A percentile compares a stretch with the other conserved stretches of the same genome.
Conservation (phyloP, 345 rosid genomes). For the Firmiana major region DNA sequence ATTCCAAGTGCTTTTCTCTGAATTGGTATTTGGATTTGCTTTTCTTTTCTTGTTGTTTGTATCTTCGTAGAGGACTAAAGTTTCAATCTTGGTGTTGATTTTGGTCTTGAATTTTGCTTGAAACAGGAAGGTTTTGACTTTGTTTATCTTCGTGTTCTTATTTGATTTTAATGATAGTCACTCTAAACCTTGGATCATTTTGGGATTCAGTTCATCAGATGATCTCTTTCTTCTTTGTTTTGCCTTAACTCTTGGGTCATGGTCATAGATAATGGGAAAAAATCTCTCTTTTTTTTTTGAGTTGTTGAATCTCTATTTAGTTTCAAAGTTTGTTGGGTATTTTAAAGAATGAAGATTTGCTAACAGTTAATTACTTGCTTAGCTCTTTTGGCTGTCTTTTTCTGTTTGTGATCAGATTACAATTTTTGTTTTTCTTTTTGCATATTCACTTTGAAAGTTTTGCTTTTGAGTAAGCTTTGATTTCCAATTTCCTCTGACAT, state of each 20-base stretch:
- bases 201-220: not conserved
- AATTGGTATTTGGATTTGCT: not conserved
- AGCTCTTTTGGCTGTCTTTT: not conserved
- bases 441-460: not conserved
- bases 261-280: not conserved
- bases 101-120: not conserved
- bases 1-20: not conserved
- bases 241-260: not conserved
- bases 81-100: not conserved
- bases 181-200: not conserved
- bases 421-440: not conserved
- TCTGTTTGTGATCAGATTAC: not conserved
- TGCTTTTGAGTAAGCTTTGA: not conserved
- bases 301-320: not conserved
- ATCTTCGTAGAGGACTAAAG: not conserved
- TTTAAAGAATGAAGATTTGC: slow-evolving; percentile 1
- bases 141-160: not conserved
- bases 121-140: not conserved
- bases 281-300: not conserved
- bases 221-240: not conserved
- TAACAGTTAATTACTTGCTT: not conserved
- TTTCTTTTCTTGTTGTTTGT: not conserved
- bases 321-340: not conserved
- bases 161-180: not conserved
- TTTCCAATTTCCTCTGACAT: not conserved